Evolutionary conservation across 495 filamentous ascomycete genomes (phyloP).

Genomic region (Entonaema liquescens): DNA sequence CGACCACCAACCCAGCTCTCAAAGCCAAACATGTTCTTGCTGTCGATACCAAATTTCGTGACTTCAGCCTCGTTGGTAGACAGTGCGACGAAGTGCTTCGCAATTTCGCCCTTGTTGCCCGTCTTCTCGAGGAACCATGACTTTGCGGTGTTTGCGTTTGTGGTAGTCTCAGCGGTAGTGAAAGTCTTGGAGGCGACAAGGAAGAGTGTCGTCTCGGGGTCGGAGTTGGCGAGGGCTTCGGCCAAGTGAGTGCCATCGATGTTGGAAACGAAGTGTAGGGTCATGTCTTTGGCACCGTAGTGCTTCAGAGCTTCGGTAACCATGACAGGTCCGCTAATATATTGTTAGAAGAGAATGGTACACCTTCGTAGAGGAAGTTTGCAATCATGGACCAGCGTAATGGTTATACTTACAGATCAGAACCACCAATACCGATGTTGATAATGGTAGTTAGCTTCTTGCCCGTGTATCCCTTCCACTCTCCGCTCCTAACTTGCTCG

Average conservation of each 20-base stretch:
- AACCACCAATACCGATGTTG: conserved; percentile 98
- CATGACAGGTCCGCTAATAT: conserved; percentile 90
- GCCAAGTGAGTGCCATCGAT: conserved; percentile 98
- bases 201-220: conserved; percentile 98
- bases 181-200: conserved; percentile 98
- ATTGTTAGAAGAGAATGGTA: conserved; percentile 46
- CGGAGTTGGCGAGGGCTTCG: conserved; percentile 85
- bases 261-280: conserved; percentile 97
- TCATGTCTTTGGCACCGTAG: conserved; percentile 85
- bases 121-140: conserved; percentile 89
- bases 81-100: conserved; percentile 98
- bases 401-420: conserved; percentile 79
- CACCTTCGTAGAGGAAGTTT: neutral
- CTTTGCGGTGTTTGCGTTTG: conserved; percentile 97
- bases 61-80: conserved; percentile 96
- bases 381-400: neutral
- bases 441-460: conserved; percentile 96
- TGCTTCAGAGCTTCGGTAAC: conserved; percentile 96
- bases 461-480: conserved; percentile 98
- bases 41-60: conserved; percentile 97
- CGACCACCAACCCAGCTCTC: conserved; percentile 97
- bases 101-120: conserved; percentile 80
- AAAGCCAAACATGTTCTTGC: conserved; percentile 99
- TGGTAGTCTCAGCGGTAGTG: conserved; percentile 95
- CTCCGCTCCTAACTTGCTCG: conserved; percentile 89